Percentiles rank a stretch among this genome's conserved stretches.
These are phyloP conservation scores for Crataegus laevigata DNA, from an alignment of 306 rosid genomes.

Conservation along the genomic window DNA sequence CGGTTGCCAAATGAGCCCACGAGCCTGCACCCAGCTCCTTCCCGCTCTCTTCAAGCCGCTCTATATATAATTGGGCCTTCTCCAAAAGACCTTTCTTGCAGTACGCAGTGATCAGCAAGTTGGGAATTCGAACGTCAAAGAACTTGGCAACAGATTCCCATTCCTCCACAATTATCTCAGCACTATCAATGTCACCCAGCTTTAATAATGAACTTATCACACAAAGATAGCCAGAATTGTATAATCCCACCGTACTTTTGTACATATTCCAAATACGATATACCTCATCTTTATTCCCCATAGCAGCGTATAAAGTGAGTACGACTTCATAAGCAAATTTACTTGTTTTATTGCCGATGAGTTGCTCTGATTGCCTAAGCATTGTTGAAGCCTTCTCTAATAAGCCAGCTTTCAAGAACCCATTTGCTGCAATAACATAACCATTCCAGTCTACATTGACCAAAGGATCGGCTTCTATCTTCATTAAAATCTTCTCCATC, in stretches of 20 bases:
- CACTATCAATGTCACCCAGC: conserved; percentile 56
- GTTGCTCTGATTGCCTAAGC: conserved; percentile 43
- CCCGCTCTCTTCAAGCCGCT: conserved; percentile 42
- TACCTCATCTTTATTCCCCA: conserved; percentile 53
- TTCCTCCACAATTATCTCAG: conserved; percentile 52
- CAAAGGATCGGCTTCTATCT: conserved; percentile 2
- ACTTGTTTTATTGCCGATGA: conserved; percentile 4
- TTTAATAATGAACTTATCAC: conserved; percentile 53
- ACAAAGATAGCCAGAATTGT: conserved; percentile 34
- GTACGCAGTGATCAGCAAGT: conserved; percentile 44
- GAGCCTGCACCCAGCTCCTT: conserved; percentile 30
- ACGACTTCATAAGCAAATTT: conserved; percentile 40
- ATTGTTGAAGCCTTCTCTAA: conserved; percentile 31
- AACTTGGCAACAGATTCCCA: conserved; percentile 41
- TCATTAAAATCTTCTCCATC: background rate
- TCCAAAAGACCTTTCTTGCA: conserved; percentile 45
- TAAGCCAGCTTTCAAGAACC: conserved; percentile 44
- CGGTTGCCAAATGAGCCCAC: conserved; percentile 44
- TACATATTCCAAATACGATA: conserved; percentile 53
- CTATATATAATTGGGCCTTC: conserved; percentile 43
- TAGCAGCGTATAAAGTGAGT: conserved; percentile 32
- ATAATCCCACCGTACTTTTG: conserved; percentile 1
- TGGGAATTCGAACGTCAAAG: conserved; percentile 48
- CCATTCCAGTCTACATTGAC: conserved; percentile 33
- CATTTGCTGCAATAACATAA: conserved; percentile 42